These are phyloP conservation scores for Reticulascus tulasneorum DNA, from an alignment of 2,329 filamentous ascomycete genomes.

Conservation along the genomic window DNA sequence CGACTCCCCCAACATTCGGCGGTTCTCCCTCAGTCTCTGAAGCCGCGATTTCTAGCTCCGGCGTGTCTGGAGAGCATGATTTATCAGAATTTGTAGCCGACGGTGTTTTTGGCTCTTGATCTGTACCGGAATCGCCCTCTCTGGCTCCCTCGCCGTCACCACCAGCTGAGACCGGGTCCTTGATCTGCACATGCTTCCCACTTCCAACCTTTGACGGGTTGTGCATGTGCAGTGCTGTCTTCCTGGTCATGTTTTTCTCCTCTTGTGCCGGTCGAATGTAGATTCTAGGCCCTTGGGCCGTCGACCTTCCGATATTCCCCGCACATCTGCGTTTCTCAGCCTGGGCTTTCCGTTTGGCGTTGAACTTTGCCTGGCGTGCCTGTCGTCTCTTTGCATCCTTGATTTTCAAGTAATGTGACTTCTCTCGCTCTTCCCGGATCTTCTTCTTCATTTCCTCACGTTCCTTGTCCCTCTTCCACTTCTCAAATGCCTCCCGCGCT, in stretches of 20 bases:
- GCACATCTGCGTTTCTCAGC: constrained; percentile 19
- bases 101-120: too few species aligned
- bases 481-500: constrained; percentile 40
- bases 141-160: too few species aligned
- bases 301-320: constrained; percentile 21
- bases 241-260: too few species aligned
- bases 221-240: constrained; percentile 28
- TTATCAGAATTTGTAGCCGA: too few species aligned
- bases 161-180: too few species aligned
- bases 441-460: constrained; percentile 33
- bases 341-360: constrained; percentile 31
- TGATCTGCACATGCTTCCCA: constrained; percentile 18
- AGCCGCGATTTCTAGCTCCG: too few species aligned
- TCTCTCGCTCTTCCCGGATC: constrained; percentile 35
- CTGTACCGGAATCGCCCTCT: too few species aligned
- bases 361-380: constrained; percentile 23
- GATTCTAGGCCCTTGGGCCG: constrained; percentile 33
- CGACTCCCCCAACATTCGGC: too few species aligned
- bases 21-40: too few species aligned
- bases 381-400: constrained; percentile 31
- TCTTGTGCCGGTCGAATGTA: too few species aligned
- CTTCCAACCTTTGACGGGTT: constrained; percentile 25
- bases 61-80: too few species aligned
- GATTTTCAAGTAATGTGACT: constrained; percentile 30
- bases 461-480: constrained; percentile 35